Evolutionary conservation across 805 yeast species (phyloP), one percentile per base, ranked within the genome.

Genomic region (Jamesozyma piceae): DNA sequence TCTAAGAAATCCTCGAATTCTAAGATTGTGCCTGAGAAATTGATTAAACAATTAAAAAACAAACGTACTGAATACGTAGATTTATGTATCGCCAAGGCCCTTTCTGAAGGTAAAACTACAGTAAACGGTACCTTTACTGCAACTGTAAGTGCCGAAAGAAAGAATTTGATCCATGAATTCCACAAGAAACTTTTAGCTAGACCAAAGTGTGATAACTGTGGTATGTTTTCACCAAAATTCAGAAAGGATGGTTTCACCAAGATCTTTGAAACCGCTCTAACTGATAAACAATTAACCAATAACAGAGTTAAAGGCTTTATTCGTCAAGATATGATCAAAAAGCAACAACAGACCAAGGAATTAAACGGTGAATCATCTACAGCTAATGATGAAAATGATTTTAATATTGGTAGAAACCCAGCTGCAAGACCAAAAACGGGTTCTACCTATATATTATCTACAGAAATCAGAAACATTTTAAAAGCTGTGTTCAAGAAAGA

Each of bases 181-280:
- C 85, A 88, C 69, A 77, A 75, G 54, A 75, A 75, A 53, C 64
- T 89, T 39, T 66, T 85, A 49, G 64, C 82, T 38, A 78, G 96
- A 64, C 80, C 88, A 43, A 84, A 80, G 64, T 92, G 99, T 75
- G 95, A 86, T 56, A 88, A 89, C 65, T 92, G 99, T 74, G 86
- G 88, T 35, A 85, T 89, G 95, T 85, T 72, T 63, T 87, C 96
- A 36, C 97, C 99, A 43, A 72, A 82, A 29, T 90, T 82, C 71
- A 79, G 98, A 67, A 90, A 89, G 57, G 99, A 92, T 61, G 98
- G 98, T 0, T 82, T 78, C 58, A 75, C 89, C 48, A 92, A 94
- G 69, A 78, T 92, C 49, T 92, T 92, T 57, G 97, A 92, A 67
- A 80, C 79, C 51, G 78, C 94, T 5, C 72, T 94, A 52, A 74